Conservation (phyloP, 441 rosid species). For the Capsella rubella region DNA sequence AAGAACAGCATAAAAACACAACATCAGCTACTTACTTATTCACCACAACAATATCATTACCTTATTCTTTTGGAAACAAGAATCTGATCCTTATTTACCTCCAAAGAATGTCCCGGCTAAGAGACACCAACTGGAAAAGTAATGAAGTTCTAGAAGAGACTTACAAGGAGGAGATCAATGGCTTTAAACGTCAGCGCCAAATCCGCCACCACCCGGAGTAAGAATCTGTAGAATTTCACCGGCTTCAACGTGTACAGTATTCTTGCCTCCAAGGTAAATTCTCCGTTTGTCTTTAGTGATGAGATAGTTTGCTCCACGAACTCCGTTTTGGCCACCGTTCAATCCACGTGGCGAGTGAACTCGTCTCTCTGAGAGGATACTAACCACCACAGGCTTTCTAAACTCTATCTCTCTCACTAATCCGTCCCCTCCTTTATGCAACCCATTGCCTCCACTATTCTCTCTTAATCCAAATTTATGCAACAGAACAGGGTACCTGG, state of each 20-base stretch:
- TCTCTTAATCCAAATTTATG: constrained; percentile 82
- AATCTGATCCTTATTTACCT: constrained; percentile 21
- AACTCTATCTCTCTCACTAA: constrained; percentile 90
- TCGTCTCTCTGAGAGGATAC: constrained; percentile 95
- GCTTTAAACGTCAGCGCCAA: constrained; percentile 52
- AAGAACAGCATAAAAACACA: constrained; percentile 17
- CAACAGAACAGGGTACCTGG: constrained; percentile 77
- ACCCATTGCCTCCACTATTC: constrained; percentile 83
- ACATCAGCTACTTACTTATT: constrained; percentile 22
- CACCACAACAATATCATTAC: constrained; percentile 3
- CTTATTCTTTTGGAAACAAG: background rate
- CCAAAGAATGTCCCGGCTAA: background rate
- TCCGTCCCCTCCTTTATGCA: constrained; percentile 85
- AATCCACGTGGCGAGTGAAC: constrained; percentile 88
- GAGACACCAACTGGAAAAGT: background rate
- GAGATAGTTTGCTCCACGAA: constrained; percentile 81
- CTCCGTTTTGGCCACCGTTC: constrained; percentile 79
- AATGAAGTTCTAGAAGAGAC: background rate
- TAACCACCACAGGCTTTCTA: constrained; percentile 74
- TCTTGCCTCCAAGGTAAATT: constrained; percentile 87
- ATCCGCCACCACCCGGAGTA: constrained; percentile 96
- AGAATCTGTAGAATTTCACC: constrained; percentile 86
- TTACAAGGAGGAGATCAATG: constrained; percentile 30
- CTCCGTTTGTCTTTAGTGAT: constrained; percentile 63
- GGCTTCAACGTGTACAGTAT: constrained; percentile 71